These are phyloP conservation scores for Lophiostoma macrostomum DNA, from an alignment of 495 filamentous ascomycete genomes.

Conservation along the genomic window DNA sequence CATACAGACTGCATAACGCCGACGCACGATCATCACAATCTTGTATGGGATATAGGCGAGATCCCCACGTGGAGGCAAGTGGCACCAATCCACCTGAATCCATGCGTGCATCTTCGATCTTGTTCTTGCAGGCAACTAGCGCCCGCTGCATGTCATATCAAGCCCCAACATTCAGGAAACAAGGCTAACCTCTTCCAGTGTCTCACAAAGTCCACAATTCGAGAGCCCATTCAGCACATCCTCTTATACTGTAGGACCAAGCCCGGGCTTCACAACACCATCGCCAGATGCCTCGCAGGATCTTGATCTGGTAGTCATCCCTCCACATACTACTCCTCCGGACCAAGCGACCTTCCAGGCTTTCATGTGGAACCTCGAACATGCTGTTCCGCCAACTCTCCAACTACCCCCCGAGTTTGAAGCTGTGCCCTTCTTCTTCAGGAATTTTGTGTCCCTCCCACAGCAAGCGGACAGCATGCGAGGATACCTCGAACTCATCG, in stretches of 20 bases:
- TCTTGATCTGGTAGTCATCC: constrained; percentile 7
- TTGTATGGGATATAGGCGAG: too few species aligned
- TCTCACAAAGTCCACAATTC: constrained; percentile 9
- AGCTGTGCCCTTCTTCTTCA: constrained; percentile 39
- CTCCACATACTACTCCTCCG: constrained; percentile 1
- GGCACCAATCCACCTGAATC: too few species aligned
- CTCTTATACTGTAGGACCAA: neutral
- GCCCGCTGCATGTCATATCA: too few species aligned
- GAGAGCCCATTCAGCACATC: neutral
- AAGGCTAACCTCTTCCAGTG: constrained; percentile 12
- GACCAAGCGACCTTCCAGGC: constrained; percentile 15
- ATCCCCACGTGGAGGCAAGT: too few species aligned
- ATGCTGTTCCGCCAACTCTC: constrained; percentile 16
- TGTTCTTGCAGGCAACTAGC: too few species aligned
- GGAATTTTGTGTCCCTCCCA: constrained; percentile 37
- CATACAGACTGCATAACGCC: too few species aligned
- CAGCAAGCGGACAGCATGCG: constrained; percentile 33
- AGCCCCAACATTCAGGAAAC: too few species aligned
- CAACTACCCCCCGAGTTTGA: constrained; percentile 26
- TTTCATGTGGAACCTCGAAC: constrained; percentile 22
- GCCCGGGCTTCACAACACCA: constrained; percentile 1
- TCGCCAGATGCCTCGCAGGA: neutral
- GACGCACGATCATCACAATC: too few species aligned
- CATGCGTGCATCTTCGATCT: too few species aligned
- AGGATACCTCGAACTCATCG: constrained; percentile 34